A percentile compares a stretch with the other conserved stretches of the same genome.
phyloP scores from a whole-genome alignment of 164 flowering plant species.

The Umbilicus rupestris region DNA sequence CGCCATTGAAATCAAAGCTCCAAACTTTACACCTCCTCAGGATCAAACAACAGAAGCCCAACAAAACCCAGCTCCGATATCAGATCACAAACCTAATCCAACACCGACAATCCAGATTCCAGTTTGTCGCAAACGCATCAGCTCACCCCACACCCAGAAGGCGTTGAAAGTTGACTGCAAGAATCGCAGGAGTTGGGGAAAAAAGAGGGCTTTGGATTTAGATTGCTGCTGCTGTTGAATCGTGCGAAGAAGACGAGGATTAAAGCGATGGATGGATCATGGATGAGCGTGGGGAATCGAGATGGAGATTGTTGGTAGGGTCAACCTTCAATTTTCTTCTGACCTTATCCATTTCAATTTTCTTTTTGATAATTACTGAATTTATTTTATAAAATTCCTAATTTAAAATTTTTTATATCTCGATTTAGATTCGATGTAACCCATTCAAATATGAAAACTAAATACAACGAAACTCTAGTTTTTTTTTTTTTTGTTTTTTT shows the following conservation, averaged over 20 bases:
- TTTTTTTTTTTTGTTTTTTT: no score
- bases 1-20: constrained; percentile 24
- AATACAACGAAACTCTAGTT: no score
- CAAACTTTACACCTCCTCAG: constrained; percentile 1
- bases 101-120: neutral
- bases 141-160: neutral
- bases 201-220: constrained; percentile 1
- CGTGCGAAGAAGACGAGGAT: constrained; percentile 1
- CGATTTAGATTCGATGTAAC: no score
- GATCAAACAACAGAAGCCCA: neutral
- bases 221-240: neutral
- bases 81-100: neutral
- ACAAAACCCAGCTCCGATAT: constrained; percentile 1
- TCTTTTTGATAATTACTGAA: neutral
- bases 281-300: neutral
- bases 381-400: no score
- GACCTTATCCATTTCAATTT: constrained; percentile 13
- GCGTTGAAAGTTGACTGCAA: neutral
- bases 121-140: neutral
- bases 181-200: neutral
- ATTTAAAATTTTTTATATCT: no score
- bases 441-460: no score
- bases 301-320: constrained; percentile 9
- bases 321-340: neutral
- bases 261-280: neutral